Base-by-base conservation (phyloP, 108 stramenopile species). In the Nannochloropsis gaditana region DNA sequence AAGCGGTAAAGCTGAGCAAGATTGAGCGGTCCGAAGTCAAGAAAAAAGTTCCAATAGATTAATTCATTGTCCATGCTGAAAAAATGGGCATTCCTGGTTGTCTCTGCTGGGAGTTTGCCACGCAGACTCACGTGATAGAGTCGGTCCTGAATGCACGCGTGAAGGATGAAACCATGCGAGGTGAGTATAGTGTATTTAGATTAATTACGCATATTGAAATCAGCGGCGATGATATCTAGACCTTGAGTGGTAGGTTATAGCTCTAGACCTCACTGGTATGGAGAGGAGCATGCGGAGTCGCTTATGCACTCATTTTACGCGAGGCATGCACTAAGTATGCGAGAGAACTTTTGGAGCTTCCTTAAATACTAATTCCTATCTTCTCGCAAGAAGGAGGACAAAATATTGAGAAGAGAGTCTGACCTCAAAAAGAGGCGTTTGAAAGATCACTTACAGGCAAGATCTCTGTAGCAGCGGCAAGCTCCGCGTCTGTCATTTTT, bases 1-100 rank as follows among this genome's bases (percentile, higher is more conserved):
- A 98, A 99, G n/a, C 97, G 95, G 88, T 94, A 95, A 4, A 98
- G 87, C 90, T 96, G 97, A 4, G 95, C 98, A 5, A 99, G 90
- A 86, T 96, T 98, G 17, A 98, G 91, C 15, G 98, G 99, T n/a
- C 99, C 99, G 91, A 97, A 99, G 90, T 99, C 99, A 21, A 98
- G 91, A 92, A 95, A 99, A 90, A 99, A 99, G 85, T 97, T 98
- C 97, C 97, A 99, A 87, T 99, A 99, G 43, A 96, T 91, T 59
- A 98, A 85, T 83, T 96, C 95, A 8, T 89, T 82, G 92, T 99
- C 97, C 43, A 98, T 96, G 83, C 90, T 90, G 90, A 96, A 97
- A 90, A 93, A 95, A 84, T 94, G 93, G 9, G 84, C 44, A 43
- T n/a, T 43, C 11, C 19, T 11, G 21, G 80, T 44, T 3, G 84